Percentiles rank a stretch among this genome's conserved stretches.
Evolutionary conservation across 2,329 filamentous ascomycete genomes (phyloP).

Genomic region (Trichocomaceae sp.): DNA sequence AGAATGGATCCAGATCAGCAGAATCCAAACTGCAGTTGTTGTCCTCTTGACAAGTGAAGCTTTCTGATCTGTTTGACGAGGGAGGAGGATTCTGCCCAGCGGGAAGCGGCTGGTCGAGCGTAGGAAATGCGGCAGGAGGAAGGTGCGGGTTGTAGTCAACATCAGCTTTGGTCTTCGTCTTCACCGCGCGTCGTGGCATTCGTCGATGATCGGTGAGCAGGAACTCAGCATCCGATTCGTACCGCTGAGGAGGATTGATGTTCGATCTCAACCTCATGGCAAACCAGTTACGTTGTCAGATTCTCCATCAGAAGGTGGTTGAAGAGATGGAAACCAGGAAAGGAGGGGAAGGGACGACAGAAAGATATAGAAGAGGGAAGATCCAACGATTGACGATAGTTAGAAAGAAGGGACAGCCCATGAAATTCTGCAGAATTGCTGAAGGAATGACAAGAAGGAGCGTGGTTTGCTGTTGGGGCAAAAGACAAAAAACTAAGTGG

Average conservation of each 20-base stretch:
- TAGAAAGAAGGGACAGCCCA: background rate
- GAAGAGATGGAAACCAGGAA: background rate
- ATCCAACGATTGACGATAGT: background rate
- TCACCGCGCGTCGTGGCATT: constrained; percentile 8
- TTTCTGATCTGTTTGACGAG: background rate
- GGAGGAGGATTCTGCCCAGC: background rate
- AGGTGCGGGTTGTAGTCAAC: constrained; percentile 34
- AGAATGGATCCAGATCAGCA: background rate
- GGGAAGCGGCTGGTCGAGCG: constrained; percentile 21
- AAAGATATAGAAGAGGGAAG: background rate
- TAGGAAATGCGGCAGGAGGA: constrained; percentile 39
- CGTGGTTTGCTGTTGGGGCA: background rate
- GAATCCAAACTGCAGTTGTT: constrained; percentile 2
- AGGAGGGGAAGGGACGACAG: background rate
- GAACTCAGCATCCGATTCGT: constrained; percentile 22
- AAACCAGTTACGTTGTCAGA: background rate
- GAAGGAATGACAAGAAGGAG: background rate
- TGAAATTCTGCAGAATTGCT: background rate
- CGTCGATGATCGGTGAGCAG: constrained; percentile 5
- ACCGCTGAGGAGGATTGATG: constrained; percentile 26
- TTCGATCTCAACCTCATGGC: constrained; percentile 29
- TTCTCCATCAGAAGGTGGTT: background rate
- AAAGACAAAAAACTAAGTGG: constrained; percentile 9
- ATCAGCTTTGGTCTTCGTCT: constrained; percentile 12
- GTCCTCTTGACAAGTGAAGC: background rate